Evolutionary conservation across 129 eudicot genomes (phyloP).

Genomic region (Artemisia annua): DNA sequence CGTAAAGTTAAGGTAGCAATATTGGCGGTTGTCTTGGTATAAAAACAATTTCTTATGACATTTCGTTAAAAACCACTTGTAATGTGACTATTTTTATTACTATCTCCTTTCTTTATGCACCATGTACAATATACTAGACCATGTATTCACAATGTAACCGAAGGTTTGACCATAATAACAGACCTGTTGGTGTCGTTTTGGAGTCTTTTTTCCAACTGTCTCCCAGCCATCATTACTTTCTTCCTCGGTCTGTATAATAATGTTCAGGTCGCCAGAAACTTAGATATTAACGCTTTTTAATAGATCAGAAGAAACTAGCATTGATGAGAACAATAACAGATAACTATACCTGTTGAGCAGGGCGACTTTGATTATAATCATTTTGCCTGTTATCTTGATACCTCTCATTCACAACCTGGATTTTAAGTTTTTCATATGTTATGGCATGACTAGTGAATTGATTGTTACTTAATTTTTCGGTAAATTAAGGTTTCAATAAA

Average conservation of each 20-base stretch:
- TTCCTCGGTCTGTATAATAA: constrained; percentile 39
- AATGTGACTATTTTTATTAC: too few relatives aligned
- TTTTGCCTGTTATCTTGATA: constrained; percentile 37
- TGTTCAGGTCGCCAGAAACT: neutral
- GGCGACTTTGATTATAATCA: constrained; percentile 33
- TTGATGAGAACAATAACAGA: neutral
- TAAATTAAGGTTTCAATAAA: neutral
- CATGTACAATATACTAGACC: too few relatives aligned
- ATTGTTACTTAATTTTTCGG: too few relatives aligned
- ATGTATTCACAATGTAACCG: too few relatives aligned
- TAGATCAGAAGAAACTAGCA: neutral
- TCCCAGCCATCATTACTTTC: constrained; percentile 79
- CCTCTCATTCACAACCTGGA: constrained; percentile 41
- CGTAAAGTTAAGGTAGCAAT: too few relatives aligned
- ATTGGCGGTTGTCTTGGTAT: too few relatives aligned
- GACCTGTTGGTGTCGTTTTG: constrained; percentile 64
- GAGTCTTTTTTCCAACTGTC: constrained; percentile 72
- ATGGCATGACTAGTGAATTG: neutral
- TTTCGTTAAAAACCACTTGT: too few relatives aligned
- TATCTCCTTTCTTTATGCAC: too few relatives aligned
- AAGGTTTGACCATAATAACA: neutral
- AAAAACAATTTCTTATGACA: too few relatives aligned
- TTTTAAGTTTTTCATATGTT: neutral
- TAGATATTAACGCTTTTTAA: neutral
- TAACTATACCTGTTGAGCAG: constrained; percentile 33